Percentiles rank a stretch among this genome's conserved stretches.
These are phyloP conservation scores for Aspergillus ochraceus DNA, from an alignment of 2,329 filamentous ascomycete genomes.

Conservation along the genomic window DNA sequence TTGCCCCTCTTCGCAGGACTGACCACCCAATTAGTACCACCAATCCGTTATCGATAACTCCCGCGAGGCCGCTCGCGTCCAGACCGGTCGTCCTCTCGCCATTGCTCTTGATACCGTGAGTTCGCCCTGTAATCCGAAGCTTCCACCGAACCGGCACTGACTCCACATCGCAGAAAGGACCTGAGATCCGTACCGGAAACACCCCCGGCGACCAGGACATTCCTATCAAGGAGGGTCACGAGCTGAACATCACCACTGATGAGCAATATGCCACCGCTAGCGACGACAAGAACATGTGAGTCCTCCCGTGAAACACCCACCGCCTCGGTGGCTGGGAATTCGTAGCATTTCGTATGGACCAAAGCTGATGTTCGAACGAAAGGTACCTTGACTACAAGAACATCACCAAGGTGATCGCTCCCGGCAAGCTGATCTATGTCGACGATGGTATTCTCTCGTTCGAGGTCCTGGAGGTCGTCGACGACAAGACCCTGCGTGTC, in stretches of 20 bases:
- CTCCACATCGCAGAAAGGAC: slow-evolving; percentile 61
- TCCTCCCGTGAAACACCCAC: not conserved
- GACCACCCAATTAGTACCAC: slow-evolving; percentile 65
- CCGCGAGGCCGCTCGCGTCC: slow-evolving; percentile 75
- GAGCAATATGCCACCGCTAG: slow-evolving; percentile 82
- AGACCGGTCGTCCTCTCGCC: slow-evolving; percentile 82
- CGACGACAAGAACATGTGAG: slow-evolving; percentile 91
- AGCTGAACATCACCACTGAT: slow-evolving; percentile 96
- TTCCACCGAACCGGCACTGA: slow-evolving; percentile 10
- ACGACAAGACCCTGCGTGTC: slow-evolving; percentile 85
- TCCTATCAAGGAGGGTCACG: slow-evolving; percentile 76
- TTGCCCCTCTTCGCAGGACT: not conserved
- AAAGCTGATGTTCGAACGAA: slow-evolving; percentile 16
- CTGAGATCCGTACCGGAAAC: slow-evolving; percentile 83
- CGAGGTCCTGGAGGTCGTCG: slow-evolving; percentile 81
- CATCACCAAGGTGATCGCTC: slow-evolving; percentile 95
- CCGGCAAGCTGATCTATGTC: slow-evolving; percentile 93
- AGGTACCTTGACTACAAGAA: slow-evolving; percentile 99
- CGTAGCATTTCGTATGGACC: not conserved
- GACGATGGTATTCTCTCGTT: slow-evolving; percentile 98
- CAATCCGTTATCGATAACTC: slow-evolving; percentile 97
- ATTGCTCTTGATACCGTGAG: slow-evolving; percentile 85
- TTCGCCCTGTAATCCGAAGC: slow-evolving; percentile 20
- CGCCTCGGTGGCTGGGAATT: not conserved
- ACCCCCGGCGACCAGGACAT: slow-evolving; percentile 70